Conservation (phyloP, 257 asterid species). For the Solanum peruvianum region DNA sequence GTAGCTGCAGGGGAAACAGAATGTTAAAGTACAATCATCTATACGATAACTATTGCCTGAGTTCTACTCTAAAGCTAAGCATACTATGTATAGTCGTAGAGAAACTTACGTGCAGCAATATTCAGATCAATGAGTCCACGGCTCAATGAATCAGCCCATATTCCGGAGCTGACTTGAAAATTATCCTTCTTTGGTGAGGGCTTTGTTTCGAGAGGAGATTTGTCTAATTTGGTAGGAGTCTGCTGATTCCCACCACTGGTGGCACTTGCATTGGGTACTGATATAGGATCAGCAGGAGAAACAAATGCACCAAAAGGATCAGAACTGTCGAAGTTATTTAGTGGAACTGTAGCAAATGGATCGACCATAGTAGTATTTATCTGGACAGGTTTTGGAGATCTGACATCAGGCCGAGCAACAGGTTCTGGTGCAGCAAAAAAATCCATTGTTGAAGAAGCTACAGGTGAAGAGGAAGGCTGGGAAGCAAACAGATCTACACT, state of each 20-base stretch:
- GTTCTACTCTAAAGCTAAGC: background rate
- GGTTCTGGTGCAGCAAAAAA: conserved; percentile 60
- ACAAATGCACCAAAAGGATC: conserved; percentile 60
- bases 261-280: conserved; percentile 22
- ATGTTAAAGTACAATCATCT: background rate
- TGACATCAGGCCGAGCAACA: conserved; percentile 20
- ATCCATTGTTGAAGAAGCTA: conserved; percentile 26
- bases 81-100: background rate
- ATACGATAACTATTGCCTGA: background rate
- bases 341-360: conserved; percentile 77
- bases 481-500: conserved; percentile 51
- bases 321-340: conserved; percentile 55
- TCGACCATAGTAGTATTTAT: conserved; percentile 27
- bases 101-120: conserved; percentile 78
- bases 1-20: conserved; percentile 37
- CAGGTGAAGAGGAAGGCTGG: conserved; percentile 38
- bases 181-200: conserved; percentile 33
- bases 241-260: conserved; percentile 19
- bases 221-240: conserved; percentile 5
- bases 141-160: conserved; percentile 97
- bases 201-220: conserved; percentile 4
- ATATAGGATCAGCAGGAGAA: conserved; percentile 26
- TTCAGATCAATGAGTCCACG: conserved; percentile 88
- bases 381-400: conserved; percentile 23
- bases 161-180: conserved; percentile 87